Evolutionary conservation across 2,329 filamentous ascomycete genomes (phyloP), one percentile per base, ranked within the genome.

Genomic region (Fusarium sarcochroum): DNA sequence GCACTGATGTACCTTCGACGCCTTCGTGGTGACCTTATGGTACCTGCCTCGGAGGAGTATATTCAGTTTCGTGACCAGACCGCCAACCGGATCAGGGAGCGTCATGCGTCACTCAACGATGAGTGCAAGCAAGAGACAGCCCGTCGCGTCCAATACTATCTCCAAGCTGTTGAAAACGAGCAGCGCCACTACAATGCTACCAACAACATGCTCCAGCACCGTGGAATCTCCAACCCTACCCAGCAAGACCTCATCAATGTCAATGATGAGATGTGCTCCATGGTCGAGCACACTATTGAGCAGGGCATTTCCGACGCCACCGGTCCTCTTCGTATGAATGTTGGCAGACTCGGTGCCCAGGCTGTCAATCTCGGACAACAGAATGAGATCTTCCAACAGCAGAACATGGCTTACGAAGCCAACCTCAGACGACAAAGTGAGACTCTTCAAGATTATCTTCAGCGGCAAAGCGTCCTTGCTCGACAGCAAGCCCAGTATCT

Each of bases 11-110:
- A 68, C 7, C 78, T 83, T 20, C 72, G 75, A 1, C 49, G 73
- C 4, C 63, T 70, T 7, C 76, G 75, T 0, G 74, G 73, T 0
- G 50, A 74, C 9, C 20, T 11, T 0, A 51, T 54, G 8, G 40
- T 58, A 1, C 70, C 68, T 9, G 64, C 69, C n/a, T 41, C 68
- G 0, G 47, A 72, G 2, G 47, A 70, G 1, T 78, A 78, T 41
- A 67, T 64, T 1, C 32, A 70, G 1, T 47, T 80, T 0, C 72
- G 70, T 0, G 71, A 81, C 11, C 72, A 79, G 20, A 76, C 81
- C 17, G 67, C 76, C 5, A 76, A 76, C 6, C 69, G 69, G 6
- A 81, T 83, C 45, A 68, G 71, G 5, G 75, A 78, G 18, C 80
- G 81, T 3, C 79, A 82, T 63, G 66, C 74, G 21, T 38, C 68